These are phyloP conservation scores for Ophiostoma novo-ulmi DNA, from an alignment of 2,329 filamentous ascomycete species.

Conservation along the genomic window DNA sequence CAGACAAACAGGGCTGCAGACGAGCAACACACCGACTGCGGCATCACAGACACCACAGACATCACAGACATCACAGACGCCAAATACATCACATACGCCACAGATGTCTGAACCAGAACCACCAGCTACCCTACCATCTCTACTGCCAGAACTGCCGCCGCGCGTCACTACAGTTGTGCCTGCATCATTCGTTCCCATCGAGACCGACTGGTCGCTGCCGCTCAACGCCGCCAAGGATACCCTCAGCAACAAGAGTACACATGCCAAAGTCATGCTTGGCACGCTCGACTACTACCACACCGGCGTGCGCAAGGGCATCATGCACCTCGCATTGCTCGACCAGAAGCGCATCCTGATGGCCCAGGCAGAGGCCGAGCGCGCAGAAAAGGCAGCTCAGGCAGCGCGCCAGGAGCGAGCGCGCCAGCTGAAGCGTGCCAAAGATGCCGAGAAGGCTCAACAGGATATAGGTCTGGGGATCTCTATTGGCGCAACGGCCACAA, in stretches of 20 bases:
- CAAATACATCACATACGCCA: too few species aligned
- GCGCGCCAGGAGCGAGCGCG: conserved; percentile 1
- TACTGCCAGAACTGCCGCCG: conserved; percentile 19
- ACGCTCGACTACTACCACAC: conserved; percentile 33
- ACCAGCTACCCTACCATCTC: conserved; percentile 1
- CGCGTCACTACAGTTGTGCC: conserved; percentile 31
- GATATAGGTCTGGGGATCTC: neutral
- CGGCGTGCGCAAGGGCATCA: conserved; percentile 34
- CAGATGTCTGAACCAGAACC: neutral
- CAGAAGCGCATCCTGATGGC: conserved; percentile 32
- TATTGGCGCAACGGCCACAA: conserved; percentile 13
- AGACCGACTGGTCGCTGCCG: conserved; percentile 32
- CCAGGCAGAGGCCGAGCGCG: conserved; percentile 25
- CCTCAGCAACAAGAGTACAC: conserved; percentile 31
- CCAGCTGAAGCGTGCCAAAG: neutral
- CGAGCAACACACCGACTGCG: too few species aligned
- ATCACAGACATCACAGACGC: neutral
- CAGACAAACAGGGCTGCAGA: neutral
- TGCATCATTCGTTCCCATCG: conserved; percentile 36
- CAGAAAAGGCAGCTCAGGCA: neutral
- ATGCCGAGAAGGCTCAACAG: neutral
- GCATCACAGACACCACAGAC: neutral
- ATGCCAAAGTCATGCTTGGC: conserved; percentile 32
- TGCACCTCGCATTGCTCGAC: conserved; percentile 36
- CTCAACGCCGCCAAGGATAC: conserved; percentile 25